These are phyloP conservation scores for Poa annua DNA, from an alignment of 176 grass and related monocot species.

Conservation along the genomic window DNA sequence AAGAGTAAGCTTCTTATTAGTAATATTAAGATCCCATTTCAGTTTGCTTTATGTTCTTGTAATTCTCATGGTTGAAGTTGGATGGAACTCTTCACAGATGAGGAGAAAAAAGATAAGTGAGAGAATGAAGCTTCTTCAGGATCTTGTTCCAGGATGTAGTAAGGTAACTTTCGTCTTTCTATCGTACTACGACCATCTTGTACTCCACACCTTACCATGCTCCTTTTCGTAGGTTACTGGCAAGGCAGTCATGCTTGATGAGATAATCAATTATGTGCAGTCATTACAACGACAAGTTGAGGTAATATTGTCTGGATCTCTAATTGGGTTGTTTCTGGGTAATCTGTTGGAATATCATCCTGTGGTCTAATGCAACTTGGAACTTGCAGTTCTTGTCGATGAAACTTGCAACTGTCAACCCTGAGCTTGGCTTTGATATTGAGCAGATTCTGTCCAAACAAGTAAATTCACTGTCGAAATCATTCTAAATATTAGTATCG, in stretches of 20 bases:
- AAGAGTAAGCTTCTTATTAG: constrained; percentile 65
- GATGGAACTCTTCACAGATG: constrained; percentile 59
- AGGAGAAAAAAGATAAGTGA: constrained; percentile 99
- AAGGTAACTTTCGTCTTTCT: constrained; percentile 59
- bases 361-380: constrained; percentile 30
- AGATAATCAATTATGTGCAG: constrained; percentile 99
- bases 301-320: constrained; percentile 42
- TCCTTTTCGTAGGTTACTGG: constrained; percentile 73
- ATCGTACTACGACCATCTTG: background rate
- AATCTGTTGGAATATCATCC: constrained; percentile 33
- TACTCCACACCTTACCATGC: constrained; percentile 10
- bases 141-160: constrained; percentile 96
- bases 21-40: constrained; percentile 8
- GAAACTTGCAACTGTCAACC: constrained; percentile 95
- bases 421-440: constrained; percentile 71
- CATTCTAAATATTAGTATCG: constrained; percentile 12
- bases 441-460: constrained; percentile 89
- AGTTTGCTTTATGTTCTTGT: constrained; percentile 32
- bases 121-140: constrained; percentile 99
- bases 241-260: constrained; percentile 98
- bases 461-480: constrained; percentile 52
- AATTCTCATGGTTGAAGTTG: constrained; percentile 44
- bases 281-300: constrained; percentile 96
- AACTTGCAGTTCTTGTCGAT: constrained; percentile 91
- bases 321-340: constrained; percentile 15